Conservation (phyloP, 305 asterid genomes). For the Fraxinus dipetala region DNA sequence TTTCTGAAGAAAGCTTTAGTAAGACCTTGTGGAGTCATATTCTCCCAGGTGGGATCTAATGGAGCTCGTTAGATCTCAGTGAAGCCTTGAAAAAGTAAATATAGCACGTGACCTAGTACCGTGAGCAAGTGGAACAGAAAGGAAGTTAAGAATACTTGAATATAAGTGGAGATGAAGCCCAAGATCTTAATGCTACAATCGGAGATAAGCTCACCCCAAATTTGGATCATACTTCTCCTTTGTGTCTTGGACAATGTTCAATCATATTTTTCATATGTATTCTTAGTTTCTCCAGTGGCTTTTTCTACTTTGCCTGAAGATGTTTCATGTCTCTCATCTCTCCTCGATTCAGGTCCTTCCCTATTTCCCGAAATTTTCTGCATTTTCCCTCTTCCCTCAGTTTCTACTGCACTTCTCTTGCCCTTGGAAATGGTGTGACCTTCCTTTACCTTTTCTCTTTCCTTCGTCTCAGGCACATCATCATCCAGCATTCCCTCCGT, state of each 20-base stretch:
- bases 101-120: too few relatives aligned
- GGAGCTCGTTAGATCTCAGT: neutral
- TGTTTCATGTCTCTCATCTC: neutral
- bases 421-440: slow-evolving; percentile 4
- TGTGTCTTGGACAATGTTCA: neutral
- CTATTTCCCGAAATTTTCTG: neutral
- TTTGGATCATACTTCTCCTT: neutral
- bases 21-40: neutral
- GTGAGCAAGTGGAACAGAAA: neutral
- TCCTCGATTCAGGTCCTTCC: neutral
- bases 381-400: neutral
- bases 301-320: neutral
- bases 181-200: neutral
- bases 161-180: neutral
- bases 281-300: neutral
- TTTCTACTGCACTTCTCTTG: slow-evolving; percentile 2
- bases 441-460: neutral
- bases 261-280: neutral
- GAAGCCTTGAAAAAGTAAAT: neutral
- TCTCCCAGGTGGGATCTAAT: neutral
- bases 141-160: neutral
- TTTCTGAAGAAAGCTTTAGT: neutral
- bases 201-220: neutral
- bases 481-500: neutral
- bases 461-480: neutral